phyloP scores from a whole-genome alignment of 306 rosid species.

The Mimosa pudica region DNA sequence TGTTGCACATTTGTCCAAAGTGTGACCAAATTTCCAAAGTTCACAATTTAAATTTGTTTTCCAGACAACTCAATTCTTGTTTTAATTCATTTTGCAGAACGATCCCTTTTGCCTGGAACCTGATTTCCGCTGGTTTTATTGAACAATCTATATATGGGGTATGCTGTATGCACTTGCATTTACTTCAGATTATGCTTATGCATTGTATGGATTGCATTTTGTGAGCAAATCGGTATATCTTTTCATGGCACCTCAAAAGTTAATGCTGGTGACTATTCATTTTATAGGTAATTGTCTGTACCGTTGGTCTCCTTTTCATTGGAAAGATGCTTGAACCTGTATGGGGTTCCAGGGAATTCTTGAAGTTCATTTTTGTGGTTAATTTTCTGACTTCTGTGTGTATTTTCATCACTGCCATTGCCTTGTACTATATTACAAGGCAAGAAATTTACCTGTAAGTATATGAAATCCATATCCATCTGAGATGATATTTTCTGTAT shows the following conservation, averaged over 20 bases:
- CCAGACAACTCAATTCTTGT: constrained; percentile 10
- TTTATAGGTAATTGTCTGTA: constrained; percentile 65
- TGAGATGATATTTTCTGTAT: constrained; percentile 29
- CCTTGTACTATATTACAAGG: constrained; percentile 74
- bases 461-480: constrained; percentile 15
- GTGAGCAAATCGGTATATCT: not conserved
- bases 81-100: constrained; percentile 59
- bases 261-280: constrained; percentile 7
- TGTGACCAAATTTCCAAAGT: not conserved
- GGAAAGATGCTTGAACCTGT: constrained; percentile 96
- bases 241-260: not conserved
- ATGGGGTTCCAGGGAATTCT: constrained; percentile 92
- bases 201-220: constrained; percentile 10
- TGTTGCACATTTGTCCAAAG: not conserved
- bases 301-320: constrained; percentile 71
- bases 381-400: constrained; percentile 76
- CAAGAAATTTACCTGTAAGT: constrained; percentile 88
- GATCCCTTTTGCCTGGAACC: constrained; percentile 94
- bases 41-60: not conserved
- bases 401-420: constrained; percentile 83
- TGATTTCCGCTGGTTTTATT: constrained; percentile 76
- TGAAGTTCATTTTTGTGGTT: constrained; percentile 86
- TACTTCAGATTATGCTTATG: constrained; percentile 9
- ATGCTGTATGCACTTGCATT: constrained; percentile 51
- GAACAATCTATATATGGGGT: constrained; percentile 86